A percentile compares a stretch with the other conserved stretches of the same genome.
Conservation (phyloP, 2,329 filamentous ascomycete species). For the Hortaea sp. region DNA sequence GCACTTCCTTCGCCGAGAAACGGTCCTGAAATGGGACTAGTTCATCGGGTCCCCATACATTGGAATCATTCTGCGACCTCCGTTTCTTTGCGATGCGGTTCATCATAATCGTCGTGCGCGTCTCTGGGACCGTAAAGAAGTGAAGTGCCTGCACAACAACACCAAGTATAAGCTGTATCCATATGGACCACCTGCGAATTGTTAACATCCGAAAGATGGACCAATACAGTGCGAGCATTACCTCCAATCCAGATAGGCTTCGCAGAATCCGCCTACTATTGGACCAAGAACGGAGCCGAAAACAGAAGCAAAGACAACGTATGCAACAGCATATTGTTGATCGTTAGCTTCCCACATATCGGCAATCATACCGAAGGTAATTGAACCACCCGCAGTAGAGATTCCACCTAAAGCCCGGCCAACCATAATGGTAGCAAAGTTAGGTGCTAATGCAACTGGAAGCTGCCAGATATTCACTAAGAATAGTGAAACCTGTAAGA, state of each 20-base stretch:
- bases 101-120: slow-evolving; percentile 68
- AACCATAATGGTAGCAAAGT: slow-evolving; percentile 37
- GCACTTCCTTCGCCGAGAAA: slow-evolving; percentile 35
- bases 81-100: slow-evolving; percentile 68
- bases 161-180: slow-evolving; percentile 80
- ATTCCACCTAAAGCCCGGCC: slow-evolving; percentile 45
- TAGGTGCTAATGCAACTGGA: slow-evolving; percentile 36
- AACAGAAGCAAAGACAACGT: slow-evolving; percentile 40
- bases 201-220: background rate
- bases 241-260: slow-evolving; percentile 48
- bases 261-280: slow-evolving; percentile 27
- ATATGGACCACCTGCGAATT: slow-evolving; percentile 58
- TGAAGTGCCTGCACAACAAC: slow-evolving; percentile 55
- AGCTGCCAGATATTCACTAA: slow-evolving; percentile 48
- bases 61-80: slow-evolving; percentile 48
- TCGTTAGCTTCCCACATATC: slow-evolving; percentile 53
- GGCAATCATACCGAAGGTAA: slow-evolving; percentile 56
- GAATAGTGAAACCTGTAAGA: slow-evolving; percentile 42
- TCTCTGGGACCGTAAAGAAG: slow-evolving; percentile 62
- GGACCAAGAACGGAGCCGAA: slow-evolving; percentile 28
- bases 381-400: slow-evolving; percentile 54
- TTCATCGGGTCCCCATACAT: slow-evolving; percentile 69
- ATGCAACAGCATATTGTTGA: slow-evolving; percentile 53
- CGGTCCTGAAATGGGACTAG: slow-evolving; percentile 40
- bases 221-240: slow-evolving; percentile 4